phyloP scores from a whole-genome alignment of 2,329 filamentous ascomycete species.

The Sclerotinia borealis region DNA sequence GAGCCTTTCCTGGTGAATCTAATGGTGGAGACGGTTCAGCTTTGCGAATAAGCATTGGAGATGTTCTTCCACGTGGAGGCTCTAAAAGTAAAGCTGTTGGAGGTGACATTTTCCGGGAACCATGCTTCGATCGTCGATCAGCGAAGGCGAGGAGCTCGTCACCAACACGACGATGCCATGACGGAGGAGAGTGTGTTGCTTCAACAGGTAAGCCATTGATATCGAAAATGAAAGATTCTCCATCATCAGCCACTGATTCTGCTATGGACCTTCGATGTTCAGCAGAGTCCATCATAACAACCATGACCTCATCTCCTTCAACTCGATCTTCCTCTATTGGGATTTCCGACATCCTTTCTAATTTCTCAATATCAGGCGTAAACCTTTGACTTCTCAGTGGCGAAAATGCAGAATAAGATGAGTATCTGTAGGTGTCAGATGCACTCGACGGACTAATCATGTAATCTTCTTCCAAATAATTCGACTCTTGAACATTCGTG shows the following conservation, averaged over 20 bases:
- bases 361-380: neutral
- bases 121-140: conserved; percentile 40
- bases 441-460: conserved; percentile 36
- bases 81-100: conserved; percentile 50
- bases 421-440: conserved; percentile 42
- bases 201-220: conserved; percentile 14
- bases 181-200: neutral
- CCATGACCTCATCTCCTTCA: conserved; percentile 36
- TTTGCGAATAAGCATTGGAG: conserved; percentile 38
- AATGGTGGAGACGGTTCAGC: conserved; percentile 27
- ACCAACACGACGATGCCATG: conserved; percentile 53
- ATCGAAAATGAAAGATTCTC: conserved; percentile 30
- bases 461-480: conserved; percentile 31
- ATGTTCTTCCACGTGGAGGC: conserved; percentile 35
- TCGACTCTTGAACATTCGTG: conserved; percentile 11
- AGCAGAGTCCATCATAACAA: conserved; percentile 40
- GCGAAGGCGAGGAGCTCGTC: conserved; percentile 56
- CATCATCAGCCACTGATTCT: conserved; percentile 20
- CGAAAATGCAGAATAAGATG: conserved; percentile 44
- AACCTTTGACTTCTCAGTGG: conserved; percentile 34
- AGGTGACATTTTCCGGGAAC: conserved; percentile 47
- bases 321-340: conserved; percentile 8
- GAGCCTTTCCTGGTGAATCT: conserved; percentile 27
- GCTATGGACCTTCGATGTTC: conserved; percentile 22
- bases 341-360: neutral